These are phyloP conservation scores for Wakefieldia striispora DNA, from an alignment of 768 basidiomycete species.

Conservation along the genomic window DNA sequence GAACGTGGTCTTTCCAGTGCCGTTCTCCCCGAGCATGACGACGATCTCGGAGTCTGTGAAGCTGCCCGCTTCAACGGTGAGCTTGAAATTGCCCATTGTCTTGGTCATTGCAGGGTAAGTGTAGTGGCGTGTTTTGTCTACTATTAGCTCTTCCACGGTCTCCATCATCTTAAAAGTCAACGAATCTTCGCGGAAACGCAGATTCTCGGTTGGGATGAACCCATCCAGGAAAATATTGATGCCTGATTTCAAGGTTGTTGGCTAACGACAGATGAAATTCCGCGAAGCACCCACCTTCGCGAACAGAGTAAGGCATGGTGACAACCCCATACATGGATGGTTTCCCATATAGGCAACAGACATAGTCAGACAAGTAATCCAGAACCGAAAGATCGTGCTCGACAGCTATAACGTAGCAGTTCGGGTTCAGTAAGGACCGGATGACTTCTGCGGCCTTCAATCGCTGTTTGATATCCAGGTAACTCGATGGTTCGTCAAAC, in stretches of 20 bases:
- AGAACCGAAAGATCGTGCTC: slow-evolving; percentile 99
- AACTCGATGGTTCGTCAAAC: slow-evolving; percentile 99
- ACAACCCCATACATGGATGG: slow-evolving; percentile 98
- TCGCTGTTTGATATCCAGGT: slow-evolving; percentile 95
- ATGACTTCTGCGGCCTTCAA: slow-evolving; percentile 94
- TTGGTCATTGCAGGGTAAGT: slow-evolving; percentile 96
- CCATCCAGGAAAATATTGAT: slow-evolving; percentile 99
- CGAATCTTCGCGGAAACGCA: slow-evolving; percentile 96
- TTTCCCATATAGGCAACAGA: slow-evolving; percentile 97
- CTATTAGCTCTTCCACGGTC: slow-evolving; percentile 84
- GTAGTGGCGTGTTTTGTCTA: slow-evolving; percentile 87
- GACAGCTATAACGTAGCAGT: slow-evolving; percentile 93
- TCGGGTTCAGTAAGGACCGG: slow-evolving; percentile 75
- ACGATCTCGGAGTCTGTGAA: slow-evolving; percentile 99
- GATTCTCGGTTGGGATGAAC: slow-evolving; percentile 96
- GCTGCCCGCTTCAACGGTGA: slow-evolving; percentile 83
- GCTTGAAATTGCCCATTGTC: slow-evolving; percentile 92
- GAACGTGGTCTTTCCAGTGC: slow-evolving; percentile 98
- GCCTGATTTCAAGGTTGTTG: slow-evolving; percentile 43
- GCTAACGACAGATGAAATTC: neutral
- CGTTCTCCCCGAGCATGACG: slow-evolving; percentile 99
- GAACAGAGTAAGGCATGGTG: slow-evolving; percentile 96
- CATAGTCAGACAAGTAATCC: slow-evolving; percentile 97
- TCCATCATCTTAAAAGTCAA: slow-evolving; percentile 98
- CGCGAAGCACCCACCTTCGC: slow-evolving; percentile 68